Evolutionary conservation across 345 rosid species (phyloP), one percentile per base, ranked within the genome.

Genomic region (Chamaenerion angustifolium): DNA sequence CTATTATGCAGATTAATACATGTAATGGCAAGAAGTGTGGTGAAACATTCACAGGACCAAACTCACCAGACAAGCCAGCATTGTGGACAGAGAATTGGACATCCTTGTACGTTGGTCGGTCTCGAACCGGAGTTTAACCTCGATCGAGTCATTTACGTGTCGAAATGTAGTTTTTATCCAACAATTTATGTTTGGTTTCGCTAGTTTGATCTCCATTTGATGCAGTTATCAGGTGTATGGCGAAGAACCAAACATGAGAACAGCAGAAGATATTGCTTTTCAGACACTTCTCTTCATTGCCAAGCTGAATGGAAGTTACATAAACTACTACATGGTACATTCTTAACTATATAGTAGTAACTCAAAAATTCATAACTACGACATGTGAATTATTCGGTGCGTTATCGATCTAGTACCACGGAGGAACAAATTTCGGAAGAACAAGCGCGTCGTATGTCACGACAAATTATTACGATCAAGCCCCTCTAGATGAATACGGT

Each of bases 21-120:
- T 85, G 97, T 70, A 89, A 85, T 48, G 95, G 94, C 9, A 78
- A 82, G 89, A 72, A 54, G 61, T 89, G 97, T 46, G 97, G 93
- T 31, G 80, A 78, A 46, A 85, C 95, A 13, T 89, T 89, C 53
- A 42, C 61, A 2, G 95, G 93, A 15, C 85, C 97, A 6, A 89
- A 89, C 64, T 77, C 97, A 13, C 83, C 85, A 0, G 72, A 80
- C 47, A 89, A 89, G 57, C 94, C 97, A 2, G 70, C 83, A 15
- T 50, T 85, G 45, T 89, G 97, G 95, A 89, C 97, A 12, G 95
- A 89, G 48, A 67, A 82, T 14, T 89, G 97, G 95, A 85, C 97
- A 17, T 85, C 88, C 48, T 85, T 78, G 95, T 88, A 79, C 31
- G 83, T 46, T 46, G 60, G 60, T 51, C 48, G 14, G 12, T 5